Conservation (phyloP, 2,329 filamentous ascomycete species). For the Xylariales sp. region DNA sequence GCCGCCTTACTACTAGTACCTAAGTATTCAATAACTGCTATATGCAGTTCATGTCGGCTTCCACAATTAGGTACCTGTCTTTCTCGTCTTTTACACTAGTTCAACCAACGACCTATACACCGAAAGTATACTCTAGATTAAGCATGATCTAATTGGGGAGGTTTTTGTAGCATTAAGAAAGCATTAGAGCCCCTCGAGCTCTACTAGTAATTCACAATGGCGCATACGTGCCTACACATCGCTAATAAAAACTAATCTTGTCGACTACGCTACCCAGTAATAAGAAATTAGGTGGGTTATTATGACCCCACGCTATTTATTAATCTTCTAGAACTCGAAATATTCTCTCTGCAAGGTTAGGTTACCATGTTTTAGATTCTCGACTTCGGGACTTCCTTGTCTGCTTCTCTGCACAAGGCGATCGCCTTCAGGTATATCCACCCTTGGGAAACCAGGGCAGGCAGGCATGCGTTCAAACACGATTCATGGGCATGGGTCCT, state of each 20-base stretch:
- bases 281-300: conserved; percentile 24
- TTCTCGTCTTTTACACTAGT: neutral
- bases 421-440: neutral
- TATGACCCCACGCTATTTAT: conserved; percentile 24
- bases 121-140: no score
- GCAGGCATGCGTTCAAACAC: neutral
- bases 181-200: neutral
- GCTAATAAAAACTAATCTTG: neutral
- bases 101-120: no score
- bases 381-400: neutral
- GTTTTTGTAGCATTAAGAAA: no score
- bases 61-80: neutral
- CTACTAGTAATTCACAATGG: neutral
- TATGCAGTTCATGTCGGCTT: neutral
- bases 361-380: neutral
- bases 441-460: neutral
- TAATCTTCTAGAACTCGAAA: conserved; percentile 16
- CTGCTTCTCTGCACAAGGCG: neutral
- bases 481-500: neutral
- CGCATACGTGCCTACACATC: neutral
- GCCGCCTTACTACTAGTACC: conserved; percentile 16
- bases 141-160: no score
- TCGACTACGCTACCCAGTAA: conserved; percentile 6
- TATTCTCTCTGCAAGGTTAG: conserved; percentile 9
- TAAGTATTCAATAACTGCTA: no score